These are phyloP conservation scores for Agrocybe pediades DNA, from an alignment of 768 basidiomycete species.

Conservation along the genomic window DNA sequence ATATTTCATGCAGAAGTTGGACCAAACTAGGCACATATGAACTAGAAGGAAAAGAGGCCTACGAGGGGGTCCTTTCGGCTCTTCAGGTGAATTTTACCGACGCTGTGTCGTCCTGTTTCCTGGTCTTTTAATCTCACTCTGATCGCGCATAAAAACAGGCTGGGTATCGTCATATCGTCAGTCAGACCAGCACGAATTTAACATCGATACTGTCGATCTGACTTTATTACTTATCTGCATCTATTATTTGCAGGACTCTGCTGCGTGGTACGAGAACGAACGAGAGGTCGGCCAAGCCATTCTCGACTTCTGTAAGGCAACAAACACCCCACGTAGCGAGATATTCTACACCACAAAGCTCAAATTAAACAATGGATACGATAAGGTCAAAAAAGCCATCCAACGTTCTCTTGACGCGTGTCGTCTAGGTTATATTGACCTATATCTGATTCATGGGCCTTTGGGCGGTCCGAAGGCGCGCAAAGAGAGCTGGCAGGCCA, in stretches of 20 bases:
- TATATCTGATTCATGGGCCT: slow-evolving; percentile 74
- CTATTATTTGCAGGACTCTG: slow-evolving; percentile 40
- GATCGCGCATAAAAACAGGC: slow-evolving; percentile 35
- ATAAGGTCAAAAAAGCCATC: slow-evolving; percentile 48
- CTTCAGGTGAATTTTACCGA: slow-evolving; percentile 45
- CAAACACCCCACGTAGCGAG: slow-evolving; percentile 52
- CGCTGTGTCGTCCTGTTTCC: background rate
- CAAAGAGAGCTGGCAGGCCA: slow-evolving; percentile 65
- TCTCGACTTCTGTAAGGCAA: slow-evolving; percentile 47
- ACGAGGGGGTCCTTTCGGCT: slow-evolving; percentile 58
- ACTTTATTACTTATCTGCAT: slow-evolving; percentile 6
- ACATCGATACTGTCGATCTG: slow-evolving; percentile 21
- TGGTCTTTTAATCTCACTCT: slow-evolving; percentile 1
- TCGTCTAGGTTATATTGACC: slow-evolving; percentile 65
- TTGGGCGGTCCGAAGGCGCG: slow-evolving; percentile 59
- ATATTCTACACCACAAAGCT: slow-evolving; percentile 78
- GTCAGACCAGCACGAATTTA: slow-evolving; percentile 17
- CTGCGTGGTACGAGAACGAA: slow-evolving; percentile 68
- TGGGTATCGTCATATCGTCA: slow-evolving; percentile 65
- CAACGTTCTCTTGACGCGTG: slow-evolving; percentile 52
- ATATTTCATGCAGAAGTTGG: background rate
- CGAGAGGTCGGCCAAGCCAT: slow-evolving; percentile 63
- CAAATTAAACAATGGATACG: slow-evolving; percentile 56
- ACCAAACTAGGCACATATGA: slow-evolving; percentile 55
- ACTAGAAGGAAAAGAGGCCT: slow-evolving; percentile 57